A percentile compares a stretch with the other conserved stretches of the same genome.
These are phyloP conservation scores for Phellopilus nigrolimitatus DNA, from an alignment of 1,284 basidiomycete species.

Conservation along the genomic window DNA sequence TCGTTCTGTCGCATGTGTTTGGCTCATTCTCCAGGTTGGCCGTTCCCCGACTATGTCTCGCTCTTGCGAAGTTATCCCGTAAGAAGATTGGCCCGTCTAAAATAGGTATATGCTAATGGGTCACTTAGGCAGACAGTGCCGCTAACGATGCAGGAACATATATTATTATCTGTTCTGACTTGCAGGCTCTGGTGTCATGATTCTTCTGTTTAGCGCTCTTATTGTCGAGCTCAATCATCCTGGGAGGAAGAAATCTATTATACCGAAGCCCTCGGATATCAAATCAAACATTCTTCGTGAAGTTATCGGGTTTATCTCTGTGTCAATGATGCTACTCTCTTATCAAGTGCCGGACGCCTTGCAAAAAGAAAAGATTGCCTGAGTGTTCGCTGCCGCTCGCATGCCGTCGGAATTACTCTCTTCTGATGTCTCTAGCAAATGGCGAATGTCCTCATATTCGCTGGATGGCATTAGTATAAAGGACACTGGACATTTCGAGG, in stretches of 20 bases:
- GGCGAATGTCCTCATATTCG: background rate
- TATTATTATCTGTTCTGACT: too few species aligned
- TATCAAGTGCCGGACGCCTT: too few species aligned
- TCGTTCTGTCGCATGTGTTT: too few species aligned
- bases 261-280: background rate
- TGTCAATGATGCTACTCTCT: background rate
- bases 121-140: too few species aligned
- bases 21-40: too few species aligned
- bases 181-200: background rate
- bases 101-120: too few species aligned
- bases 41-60: too few species aligned
- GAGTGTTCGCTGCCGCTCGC: background rate
- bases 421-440: background rate
- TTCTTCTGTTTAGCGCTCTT: background rate
- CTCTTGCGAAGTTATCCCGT: too few species aligned
- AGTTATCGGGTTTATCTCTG: background rate
- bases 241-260: background rate
- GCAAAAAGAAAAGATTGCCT: background rate
- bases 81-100: too few species aligned
- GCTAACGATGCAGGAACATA: too few species aligned
- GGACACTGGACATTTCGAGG: background rate
- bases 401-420: background rate
- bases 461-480: background rate
- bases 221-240: background rate
- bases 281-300: background rate